These are phyloP conservation scores for Aspergillus vadensis DNA, from an alignment of 2,329 filamentous ascomycete species.

Conservation along the genomic window DNA sequence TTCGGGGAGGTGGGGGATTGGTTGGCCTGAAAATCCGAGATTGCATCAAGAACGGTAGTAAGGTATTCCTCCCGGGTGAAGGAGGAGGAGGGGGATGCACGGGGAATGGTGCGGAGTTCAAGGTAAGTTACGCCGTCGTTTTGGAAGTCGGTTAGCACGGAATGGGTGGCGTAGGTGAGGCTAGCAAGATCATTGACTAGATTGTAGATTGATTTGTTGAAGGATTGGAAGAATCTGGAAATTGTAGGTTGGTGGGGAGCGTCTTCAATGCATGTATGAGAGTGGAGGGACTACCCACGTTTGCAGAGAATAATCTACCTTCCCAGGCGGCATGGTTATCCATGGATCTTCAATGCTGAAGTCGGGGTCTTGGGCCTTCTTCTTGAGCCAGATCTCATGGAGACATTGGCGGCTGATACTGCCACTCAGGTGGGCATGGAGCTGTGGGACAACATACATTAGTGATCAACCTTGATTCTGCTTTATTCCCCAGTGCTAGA, in stretches of 20 bases:
- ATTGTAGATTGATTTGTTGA: conserved; percentile 77
- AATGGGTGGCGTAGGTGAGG: conserved; percentile 63
- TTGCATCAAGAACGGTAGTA: conserved; percentile 64
- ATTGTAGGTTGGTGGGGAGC: neutral
- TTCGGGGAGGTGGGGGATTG: conserved; percentile 20
- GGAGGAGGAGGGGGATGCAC: conserved; percentile 56
- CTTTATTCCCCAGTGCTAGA: neutral
- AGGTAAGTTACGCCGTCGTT: conserved; percentile 74
- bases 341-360: conserved; percentile 68
- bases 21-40: conserved; percentile 53
- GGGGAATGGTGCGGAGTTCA: conserved; percentile 78
- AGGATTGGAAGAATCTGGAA: conserved; percentile 70
- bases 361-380: conserved; percentile 53
- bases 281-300: conserved; percentile 56
- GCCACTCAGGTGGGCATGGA: conserved; percentile 79
- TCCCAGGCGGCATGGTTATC: conserved; percentile 67
- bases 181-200: conserved; percentile 66
- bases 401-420: conserved; percentile 73
- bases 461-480: conserved; percentile 8
- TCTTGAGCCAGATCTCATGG: conserved; percentile 71
- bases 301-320: conserved; percentile 69
- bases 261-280: neutral
- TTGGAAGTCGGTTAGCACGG: conserved; percentile 67
- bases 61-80: conserved; percentile 68
- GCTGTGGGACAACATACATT: conserved; percentile 46